phyloP scores from a whole-genome alignment of 139 green algal genomes.

The Closterium sp. region DNA sequence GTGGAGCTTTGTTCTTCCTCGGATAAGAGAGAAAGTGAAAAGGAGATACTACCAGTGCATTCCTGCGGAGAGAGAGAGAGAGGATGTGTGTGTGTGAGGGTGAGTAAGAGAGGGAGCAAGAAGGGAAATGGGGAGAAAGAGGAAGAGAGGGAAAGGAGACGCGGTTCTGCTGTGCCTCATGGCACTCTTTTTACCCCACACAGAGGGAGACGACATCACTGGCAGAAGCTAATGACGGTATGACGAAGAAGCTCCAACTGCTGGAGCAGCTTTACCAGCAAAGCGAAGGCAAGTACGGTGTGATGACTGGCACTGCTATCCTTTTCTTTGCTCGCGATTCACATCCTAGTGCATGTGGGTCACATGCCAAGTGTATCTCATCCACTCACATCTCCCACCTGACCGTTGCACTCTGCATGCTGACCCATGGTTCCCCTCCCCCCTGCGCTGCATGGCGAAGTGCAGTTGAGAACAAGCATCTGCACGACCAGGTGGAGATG shows the following conservation, averaged over 20 bases:
- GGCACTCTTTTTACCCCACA: neutral
- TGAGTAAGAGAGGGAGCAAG: neutral
- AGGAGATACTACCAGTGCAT: too few species aligned
- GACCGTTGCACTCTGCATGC: neutral
- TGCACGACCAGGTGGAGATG: slow-evolving; percentile 3
- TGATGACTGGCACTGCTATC: neutral
- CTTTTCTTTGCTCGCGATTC: neutral
- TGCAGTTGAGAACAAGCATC: slow-evolving; percentile 5
- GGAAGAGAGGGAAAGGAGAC: neutral
- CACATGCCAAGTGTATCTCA: neutral
- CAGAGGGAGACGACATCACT: slow-evolving; percentile 11
- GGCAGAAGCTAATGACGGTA: slow-evolving; percentile 5
- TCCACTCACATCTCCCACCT: neutral
- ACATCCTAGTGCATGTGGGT: neutral
- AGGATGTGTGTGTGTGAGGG: neutral
- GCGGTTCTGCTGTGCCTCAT: neutral
- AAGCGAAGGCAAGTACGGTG: neutral
- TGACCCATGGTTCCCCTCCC: too few species aligned
- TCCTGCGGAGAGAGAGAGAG: neutral
- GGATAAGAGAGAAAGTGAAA: too few species aligned
- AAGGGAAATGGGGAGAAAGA: neutral
- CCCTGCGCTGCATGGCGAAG: neutral
- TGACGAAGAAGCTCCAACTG: slow-evolving; percentile 7
- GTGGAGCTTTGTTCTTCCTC: too few species aligned
- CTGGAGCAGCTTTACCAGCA: slow-evolving; percentile 9